Percentiles rank a stretch among this genome's conserved stretches.
These are phyloP conservation scores for Neotropicomus parvogracilis DNA, from an alignment of 1,284 basidiomycete genomes.

Conservation along the genomic window DNA sequence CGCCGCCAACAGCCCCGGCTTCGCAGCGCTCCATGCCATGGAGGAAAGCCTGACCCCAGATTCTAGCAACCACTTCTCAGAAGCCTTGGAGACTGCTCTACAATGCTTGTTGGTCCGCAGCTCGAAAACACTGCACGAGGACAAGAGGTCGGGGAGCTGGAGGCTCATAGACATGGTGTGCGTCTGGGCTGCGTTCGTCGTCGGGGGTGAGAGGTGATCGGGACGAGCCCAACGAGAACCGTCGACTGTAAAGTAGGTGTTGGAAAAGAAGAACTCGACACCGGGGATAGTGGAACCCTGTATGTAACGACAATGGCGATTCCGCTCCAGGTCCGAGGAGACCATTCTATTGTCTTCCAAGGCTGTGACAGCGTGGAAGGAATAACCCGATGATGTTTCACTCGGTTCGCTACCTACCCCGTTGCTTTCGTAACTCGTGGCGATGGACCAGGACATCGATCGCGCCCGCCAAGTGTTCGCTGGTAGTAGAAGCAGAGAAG, in stretches of 20 bases:
- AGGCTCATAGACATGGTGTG: conserved; percentile 37
- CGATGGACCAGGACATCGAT: neutral
- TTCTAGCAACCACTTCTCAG: conserved; percentile 44
- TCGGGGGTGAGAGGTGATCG: neutral
- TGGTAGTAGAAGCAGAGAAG: neutral
- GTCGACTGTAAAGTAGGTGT: conserved; percentile 7
- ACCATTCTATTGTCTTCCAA: neutral
- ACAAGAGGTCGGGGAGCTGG: conserved; percentile 56
- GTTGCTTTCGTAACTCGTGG: neutral
- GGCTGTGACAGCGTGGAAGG: neutral
- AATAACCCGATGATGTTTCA: conserved; percentile 10
- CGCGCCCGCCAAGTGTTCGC: neutral
- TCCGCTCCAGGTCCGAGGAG: conserved; percentile 24
- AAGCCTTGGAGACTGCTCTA: conserved; percentile 40
- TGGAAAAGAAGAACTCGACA: conserved; percentile 7
- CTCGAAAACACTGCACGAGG: conserved; percentile 43
- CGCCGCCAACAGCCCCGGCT: conserved; percentile 51
- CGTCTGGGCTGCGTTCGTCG: conserved; percentile 1
- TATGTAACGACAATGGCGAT: conserved; percentile 18
- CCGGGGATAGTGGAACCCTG: conserved; percentile 1
- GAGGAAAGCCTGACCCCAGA: conserved; percentile 22
- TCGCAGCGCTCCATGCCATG: conserved; percentile 36
- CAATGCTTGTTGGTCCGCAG: conserved; percentile 54
- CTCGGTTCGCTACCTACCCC: neutral
- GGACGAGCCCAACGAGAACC: neutral